These are phyloP conservation scores for Alternaria panax DNA, from an alignment of 2,329 filamentous ascomycete species.

Conservation along the genomic window DNA sequence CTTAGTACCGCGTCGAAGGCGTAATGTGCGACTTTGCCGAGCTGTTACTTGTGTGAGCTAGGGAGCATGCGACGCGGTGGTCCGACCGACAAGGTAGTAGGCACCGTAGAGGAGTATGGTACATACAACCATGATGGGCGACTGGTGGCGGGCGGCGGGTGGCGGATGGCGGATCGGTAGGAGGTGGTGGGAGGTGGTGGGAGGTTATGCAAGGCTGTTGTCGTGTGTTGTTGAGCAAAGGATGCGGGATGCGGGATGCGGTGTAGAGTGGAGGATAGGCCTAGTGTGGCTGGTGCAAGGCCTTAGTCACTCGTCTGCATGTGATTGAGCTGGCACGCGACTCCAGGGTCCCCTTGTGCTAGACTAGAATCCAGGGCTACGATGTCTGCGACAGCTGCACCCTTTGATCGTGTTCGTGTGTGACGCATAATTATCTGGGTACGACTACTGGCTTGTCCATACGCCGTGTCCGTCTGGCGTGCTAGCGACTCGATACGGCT, in stretches of 20 bases:
- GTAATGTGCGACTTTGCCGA: conserved; percentile 92
- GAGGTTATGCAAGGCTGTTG: no score
- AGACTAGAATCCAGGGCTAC: conserved; percentile 1
- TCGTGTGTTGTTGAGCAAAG: conserved; percentile 13
- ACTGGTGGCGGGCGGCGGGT: neutral
- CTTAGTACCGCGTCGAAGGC: conserved; percentile 93
- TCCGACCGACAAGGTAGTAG: conserved; percentile 13
- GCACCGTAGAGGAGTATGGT: conserved; percentile 15
- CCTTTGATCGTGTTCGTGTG: neutral
- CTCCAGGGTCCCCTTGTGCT: conserved; percentile 12
- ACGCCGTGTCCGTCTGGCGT: no score
- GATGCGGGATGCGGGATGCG: conserved; percentile 31
- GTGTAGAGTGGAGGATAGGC: conserved; percentile 26
- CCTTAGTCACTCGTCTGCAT: conserved; percentile 29
- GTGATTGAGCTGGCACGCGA: conserved; percentile 26
- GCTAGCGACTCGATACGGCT: no score
- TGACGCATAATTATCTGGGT: neutral
- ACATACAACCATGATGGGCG: conserved; percentile 50
- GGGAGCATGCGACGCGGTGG: conserved; percentile 27
- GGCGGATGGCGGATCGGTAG: conserved; percentile 11
- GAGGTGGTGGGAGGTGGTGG: conserved; percentile 8
- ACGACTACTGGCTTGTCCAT: neutral
- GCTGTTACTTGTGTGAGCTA: conserved; percentile 74
- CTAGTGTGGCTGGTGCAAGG: conserved; percentile 34
- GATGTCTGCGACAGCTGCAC: neutral